These are phyloP conservation scores for Globisporangium perplexum DNA, from an alignment of 352 stramenopile genomes.

Conservation along the genomic window DNA sequence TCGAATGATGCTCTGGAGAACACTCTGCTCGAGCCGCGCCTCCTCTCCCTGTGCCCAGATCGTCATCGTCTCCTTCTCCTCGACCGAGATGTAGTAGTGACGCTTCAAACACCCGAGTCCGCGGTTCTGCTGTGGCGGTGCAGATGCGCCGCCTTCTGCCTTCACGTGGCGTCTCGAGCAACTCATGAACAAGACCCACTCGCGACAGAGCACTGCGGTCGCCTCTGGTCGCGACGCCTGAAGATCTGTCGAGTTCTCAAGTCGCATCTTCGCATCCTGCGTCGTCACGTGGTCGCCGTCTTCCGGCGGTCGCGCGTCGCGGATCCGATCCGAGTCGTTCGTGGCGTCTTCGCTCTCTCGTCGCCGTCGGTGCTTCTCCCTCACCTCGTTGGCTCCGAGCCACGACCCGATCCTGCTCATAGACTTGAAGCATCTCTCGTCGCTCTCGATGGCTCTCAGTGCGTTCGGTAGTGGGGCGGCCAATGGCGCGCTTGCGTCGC, in stretches of 20 bases:
- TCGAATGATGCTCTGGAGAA: conserved; percentile 47
- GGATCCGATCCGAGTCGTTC: not conserved
- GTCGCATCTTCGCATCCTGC: conserved; percentile 24
- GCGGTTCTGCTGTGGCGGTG: conserved; percentile 12
- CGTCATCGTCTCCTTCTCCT: conserved; percentile 55
- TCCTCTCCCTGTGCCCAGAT: conserved; percentile 59
- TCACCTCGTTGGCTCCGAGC: conserved; percentile 48
- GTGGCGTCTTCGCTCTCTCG: conserved; percentile 14
- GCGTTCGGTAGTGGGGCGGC: conserved; percentile 21
- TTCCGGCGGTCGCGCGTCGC: conserved; percentile 8
- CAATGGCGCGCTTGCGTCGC: not conserved
- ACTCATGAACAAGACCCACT: conserved; percentile 65
- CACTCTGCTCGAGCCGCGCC: conserved; percentile 57
- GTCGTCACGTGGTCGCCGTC: conserved; percentile 42
- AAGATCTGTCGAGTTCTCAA: conserved; percentile 15
- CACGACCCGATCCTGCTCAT: conserved; percentile 63
- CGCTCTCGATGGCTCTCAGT: conserved; percentile 29
- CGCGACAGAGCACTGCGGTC: conserved; percentile 44
- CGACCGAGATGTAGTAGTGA: conserved; percentile 66
- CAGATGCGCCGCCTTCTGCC: not conserved
- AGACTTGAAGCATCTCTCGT: conserved; percentile 44
- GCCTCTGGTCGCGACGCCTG: conserved; percentile 33
- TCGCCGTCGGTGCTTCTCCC: conserved; percentile 30
- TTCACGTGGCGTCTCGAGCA: conserved; percentile 28
- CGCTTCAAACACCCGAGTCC: conserved; percentile 58